A percentile compares a stretch with the other conserved stretches of the same genome.
Evolutionary conservation across 2,329 filamentous ascomycete species (phyloP).

Genomic region (Xylaria sp.): DNA sequence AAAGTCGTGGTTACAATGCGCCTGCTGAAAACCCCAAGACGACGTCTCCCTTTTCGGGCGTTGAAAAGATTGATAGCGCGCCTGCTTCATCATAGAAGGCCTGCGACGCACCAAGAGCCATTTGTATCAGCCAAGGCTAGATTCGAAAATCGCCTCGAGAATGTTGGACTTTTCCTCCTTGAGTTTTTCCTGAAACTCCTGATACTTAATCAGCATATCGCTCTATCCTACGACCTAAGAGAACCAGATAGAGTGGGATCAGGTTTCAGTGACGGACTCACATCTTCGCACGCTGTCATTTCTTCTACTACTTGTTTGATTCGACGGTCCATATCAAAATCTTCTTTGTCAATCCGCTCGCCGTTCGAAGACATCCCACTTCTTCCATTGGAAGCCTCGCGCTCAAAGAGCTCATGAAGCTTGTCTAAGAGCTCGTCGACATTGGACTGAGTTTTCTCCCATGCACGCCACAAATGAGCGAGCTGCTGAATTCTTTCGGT

Average conservation of each 20-base stretch:
- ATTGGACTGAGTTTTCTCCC: constrained; percentile 44
- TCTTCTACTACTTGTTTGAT: constrained; percentile 47
- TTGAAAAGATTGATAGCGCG: constrained; percentile 40
- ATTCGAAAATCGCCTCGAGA: constrained; percentile 43
- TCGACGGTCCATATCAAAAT: constrained; percentile 40
- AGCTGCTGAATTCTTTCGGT: constrained; percentile 39
- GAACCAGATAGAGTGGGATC: constrained; percentile 33
- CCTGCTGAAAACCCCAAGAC: constrained; percentile 30
- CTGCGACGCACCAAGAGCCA: constrained; percentile 7
- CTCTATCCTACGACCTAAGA: constrained; percentile 42
- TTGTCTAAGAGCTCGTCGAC: constrained; percentile 39
- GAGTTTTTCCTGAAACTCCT: constrained; percentile 48
- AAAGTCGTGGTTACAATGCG: constrained; percentile 32
- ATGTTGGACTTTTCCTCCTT: constrained; percentile 46
- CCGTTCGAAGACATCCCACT: constrained; percentile 43
- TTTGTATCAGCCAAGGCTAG: constrained; percentile 29
- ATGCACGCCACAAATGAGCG: constrained; percentile 42
- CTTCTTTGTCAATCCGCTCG: constrained; percentile 38
- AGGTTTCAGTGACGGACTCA: constrained; percentile 38
- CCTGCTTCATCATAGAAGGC: constrained; percentile 22
- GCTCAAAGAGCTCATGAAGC: constrained; percentile 22
- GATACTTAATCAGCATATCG: constrained; percentile 47
- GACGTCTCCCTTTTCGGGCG: constrained; percentile 30
- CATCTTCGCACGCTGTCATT: constrained; percentile 48
- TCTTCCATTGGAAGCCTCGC: constrained; percentile 24